phyloP scores from a whole-genome alignment of 2,329 filamentous ascomycete genomes.

The Furcasterigmium sp. region DNA sequence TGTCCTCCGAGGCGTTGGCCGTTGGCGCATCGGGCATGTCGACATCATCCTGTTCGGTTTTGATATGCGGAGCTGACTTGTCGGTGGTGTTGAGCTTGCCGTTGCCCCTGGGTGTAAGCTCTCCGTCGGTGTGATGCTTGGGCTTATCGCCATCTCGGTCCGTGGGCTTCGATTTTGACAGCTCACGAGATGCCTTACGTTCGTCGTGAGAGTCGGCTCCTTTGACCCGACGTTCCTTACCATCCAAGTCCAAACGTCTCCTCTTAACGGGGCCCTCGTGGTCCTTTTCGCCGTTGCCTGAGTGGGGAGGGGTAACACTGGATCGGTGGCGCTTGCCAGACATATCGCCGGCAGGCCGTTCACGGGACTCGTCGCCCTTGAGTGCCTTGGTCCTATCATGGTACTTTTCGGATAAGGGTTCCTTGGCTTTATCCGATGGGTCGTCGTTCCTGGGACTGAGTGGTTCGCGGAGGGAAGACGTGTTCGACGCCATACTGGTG shows the following conservation, averaged over 20 bases:
- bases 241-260: constrained; percentile 50
- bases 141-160: constrained; percentile 37
- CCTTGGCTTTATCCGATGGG: constrained; percentile 38
- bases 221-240: constrained; percentile 42
- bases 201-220: constrained; percentile 39
- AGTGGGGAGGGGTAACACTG: constrained; percentile 53
- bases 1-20: constrained; percentile 21
- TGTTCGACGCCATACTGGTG: constrained; percentile 51
- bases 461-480: constrained; percentile 47
- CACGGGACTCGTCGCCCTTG: constrained; percentile 56
- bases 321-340: constrained; percentile 53
- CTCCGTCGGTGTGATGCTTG: constrained; percentile 17
- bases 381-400: constrained; percentile 56
- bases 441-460: constrained; percentile 48
- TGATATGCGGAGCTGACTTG: constrained; percentile 48
- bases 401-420: constrained; percentile 45
- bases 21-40: constrained; percentile 51
- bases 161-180: constrained; percentile 21
- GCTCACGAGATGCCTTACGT: constrained; percentile 17
- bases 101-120: constrained; percentile 33
- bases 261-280: constrained; percentile 49
- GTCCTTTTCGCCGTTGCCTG: constrained; percentile 48
- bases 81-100: constrained; percentile 34
- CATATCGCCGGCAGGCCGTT: constrained; percentile 45
- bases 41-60: constrained; percentile 50